phyloP scores from a whole-genome alignment of 2,329 filamentous ascomycete genomes.

The Lasiodiplodia theobromae region DNA sequence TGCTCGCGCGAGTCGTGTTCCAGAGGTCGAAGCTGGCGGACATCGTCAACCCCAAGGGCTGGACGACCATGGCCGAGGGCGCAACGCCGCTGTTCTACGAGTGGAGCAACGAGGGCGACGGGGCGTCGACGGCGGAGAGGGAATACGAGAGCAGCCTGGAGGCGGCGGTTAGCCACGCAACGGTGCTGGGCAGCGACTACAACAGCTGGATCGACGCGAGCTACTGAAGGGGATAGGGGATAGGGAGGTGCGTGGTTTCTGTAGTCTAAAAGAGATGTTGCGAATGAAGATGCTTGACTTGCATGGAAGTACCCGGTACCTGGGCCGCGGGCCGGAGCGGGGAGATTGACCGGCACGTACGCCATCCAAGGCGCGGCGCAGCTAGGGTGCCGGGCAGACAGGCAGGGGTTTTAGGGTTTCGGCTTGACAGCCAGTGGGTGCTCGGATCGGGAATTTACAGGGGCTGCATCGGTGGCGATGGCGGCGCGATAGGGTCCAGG shows the following conservation, averaged over 20 bases:
- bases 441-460: no score
- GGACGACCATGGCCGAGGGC: slow-evolving; percentile 57
- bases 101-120: slow-evolving; percentile 65
- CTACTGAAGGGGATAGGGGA: slow-evolving; percentile 39
- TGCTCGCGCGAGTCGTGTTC: slow-evolving; percentile 60
- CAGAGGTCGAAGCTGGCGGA: slow-evolving; percentile 59
- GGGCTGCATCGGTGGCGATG: no score
- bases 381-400: not conserved
- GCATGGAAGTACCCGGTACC: not conserved
- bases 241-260: not conserved
- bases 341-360: not conserved
- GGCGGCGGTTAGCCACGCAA: slow-evolving; percentile 51
- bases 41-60: slow-evolving; percentile 67
- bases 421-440: no score
- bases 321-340: not conserved
- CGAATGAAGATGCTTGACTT: not conserved
- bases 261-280: no score
- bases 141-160: slow-evolving; percentile 52
- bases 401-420: not conserved
- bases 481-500: no score
- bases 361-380: not conserved
- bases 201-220: slow-evolving; percentile 52
- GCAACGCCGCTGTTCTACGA: slow-evolving; percentile 58
- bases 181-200: slow-evolving; percentile 55
- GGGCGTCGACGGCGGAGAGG: slow-evolving; percentile 59